Base-by-base conservation (phyloP, 306 rosid genomes). In the Lathyrus aphaca region DNA sequence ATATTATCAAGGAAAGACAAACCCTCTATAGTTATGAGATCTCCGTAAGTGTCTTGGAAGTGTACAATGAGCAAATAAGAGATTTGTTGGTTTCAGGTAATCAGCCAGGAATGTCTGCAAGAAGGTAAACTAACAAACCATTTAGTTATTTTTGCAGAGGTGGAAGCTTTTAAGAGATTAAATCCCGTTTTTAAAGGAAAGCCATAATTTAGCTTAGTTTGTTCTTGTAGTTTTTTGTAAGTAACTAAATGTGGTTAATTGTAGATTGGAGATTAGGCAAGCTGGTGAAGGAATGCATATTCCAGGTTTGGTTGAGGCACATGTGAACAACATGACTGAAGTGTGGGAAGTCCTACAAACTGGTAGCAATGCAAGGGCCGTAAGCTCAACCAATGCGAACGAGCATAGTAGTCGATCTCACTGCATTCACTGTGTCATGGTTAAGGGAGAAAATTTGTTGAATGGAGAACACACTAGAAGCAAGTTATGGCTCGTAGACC, bases 401-500 rank as follows among this genome's bases (percentile, higher is more conserved):
- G 98, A 94, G 80, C 97, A 90, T 67, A 91, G 97, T 80, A 90
- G 98, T 81, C 80, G 97, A 54, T 94, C 97, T 4, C 98, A 94
- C 80, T 94, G 99, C 85, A 95, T 95, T 71, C 97, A 89, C 73
- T 89, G 97, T 74, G 99, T 95, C 60, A 91, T 91, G 99, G 97
- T 95, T 73, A 95, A 89, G 82, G 99, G 99, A 21, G 96, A 89
- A 80, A 89, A 95, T 80, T 71, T 95, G 82, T 81, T 95, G 75
- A 83, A 75, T 72, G 99, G 96, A 43, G 99, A 91, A 76, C 85
- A 90, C 82, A 91, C 95, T 27, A 84, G 88, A 66, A 95, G 99
- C 89, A 91, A 95, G 81, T 74, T 95, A 18, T 95, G 99, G 99
- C 64, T 95, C 79, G 97, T 95, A 75, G 99, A 95, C 75, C 82